These are phyloP conservation scores for Lachancea mirantina DNA, from an alignment of 805 yeast species.

Conservation along the genomic window DNA sequence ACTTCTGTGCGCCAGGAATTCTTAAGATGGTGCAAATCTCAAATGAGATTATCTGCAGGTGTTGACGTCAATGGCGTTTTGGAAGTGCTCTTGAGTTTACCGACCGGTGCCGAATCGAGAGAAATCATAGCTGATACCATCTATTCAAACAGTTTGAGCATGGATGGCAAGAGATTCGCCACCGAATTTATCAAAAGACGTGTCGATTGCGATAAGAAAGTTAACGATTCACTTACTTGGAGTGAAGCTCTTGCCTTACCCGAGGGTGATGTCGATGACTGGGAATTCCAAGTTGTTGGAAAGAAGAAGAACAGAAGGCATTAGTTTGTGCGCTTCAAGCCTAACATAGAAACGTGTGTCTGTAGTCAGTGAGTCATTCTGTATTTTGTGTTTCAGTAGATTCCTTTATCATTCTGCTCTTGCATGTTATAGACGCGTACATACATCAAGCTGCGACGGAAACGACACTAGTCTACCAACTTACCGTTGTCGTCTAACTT, in stretches of 20 bases:
- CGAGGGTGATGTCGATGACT: conserved; percentile 41
- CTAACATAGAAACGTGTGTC: background rate
- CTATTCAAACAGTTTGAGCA: conserved; percentile 76
- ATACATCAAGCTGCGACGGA: too few species aligned
- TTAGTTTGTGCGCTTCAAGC: conserved; percentile 8
- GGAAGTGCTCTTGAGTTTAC: conserved; percentile 72
- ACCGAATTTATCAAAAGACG: conserved; percentile 79
- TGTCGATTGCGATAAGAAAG: conserved; percentile 54
- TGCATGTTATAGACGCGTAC: too few species aligned
- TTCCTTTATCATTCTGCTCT: background rate
- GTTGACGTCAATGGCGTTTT: conserved; percentile 75
- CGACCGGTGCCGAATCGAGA: conserved; percentile 62
- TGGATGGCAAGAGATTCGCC: conserved; percentile 95
- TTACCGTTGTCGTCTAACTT: conserved; percentile 27
- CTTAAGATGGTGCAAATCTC: conserved; percentile 62
- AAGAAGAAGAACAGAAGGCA: conserved; percentile 49
- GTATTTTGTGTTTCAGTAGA: background rate
- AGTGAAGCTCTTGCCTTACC: conserved; percentile 52
- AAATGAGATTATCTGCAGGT: conserved; percentile 61
- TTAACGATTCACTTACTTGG: conserved; percentile 57
- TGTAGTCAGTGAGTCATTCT: background rate
- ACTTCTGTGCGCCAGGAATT: conserved; percentile 52
- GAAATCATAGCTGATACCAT: conserved; percentile 90
- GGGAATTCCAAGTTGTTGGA: conserved; percentile 60
- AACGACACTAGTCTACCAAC: conserved; percentile 11